These are phyloP conservation scores for Phytophthora megakarya DNA, from an alignment of 352 stramenopile genomes.

Conservation along the genomic window DNA sequence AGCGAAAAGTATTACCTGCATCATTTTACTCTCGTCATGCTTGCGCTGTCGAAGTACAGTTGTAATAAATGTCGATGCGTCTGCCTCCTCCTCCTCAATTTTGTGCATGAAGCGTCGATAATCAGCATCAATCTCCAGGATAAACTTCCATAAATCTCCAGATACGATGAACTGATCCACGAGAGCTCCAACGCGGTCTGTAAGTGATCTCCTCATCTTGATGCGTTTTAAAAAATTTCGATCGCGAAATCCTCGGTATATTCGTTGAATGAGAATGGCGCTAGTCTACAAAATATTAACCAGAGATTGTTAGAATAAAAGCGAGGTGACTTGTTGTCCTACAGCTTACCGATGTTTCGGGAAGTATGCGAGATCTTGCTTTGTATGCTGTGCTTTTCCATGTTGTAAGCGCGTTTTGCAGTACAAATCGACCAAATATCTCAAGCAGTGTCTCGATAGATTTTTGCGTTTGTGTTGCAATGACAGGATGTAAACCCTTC, in stretches of 20 bases:
- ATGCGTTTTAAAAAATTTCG: constrained; percentile 49
- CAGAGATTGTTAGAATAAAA: not conserved
- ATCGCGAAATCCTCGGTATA: constrained; percentile 57
- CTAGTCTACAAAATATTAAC: constrained; percentile 22
- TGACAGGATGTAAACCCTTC: not conserved
- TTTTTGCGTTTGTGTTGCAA: constrained; percentile 6
- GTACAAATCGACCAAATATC: constrained; percentile 21
- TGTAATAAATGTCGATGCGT: constrained; percentile 59
- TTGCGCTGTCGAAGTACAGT: constrained; percentile 53
- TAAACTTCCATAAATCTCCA: constrained; percentile 64
- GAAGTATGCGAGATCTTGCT: constrained; percentile 30
- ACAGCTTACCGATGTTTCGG: constrained; percentile 22
- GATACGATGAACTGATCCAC: constrained; percentile 54
- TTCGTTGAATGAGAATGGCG: constrained; percentile 50
- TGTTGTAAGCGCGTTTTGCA: constrained; percentile 25
- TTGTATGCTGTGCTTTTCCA: constrained; percentile 40
- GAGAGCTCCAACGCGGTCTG: constrained; percentile 43
- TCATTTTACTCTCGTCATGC: constrained; percentile 55
- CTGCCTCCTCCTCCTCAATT: constrained; percentile 43
- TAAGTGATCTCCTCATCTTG: constrained; percentile 43
- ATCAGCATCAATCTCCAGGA: constrained; percentile 64
- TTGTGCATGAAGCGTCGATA: constrained; percentile 58
- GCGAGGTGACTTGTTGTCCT: not conserved
- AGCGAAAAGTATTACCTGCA: constrained; percentile 41
- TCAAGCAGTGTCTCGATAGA: constrained; percentile 10